Evolutionary conservation across 805 yeast species (phyloP), one percentile per base, ranked within the genome.

Genomic region (Kazachstania martiniae): DNA sequence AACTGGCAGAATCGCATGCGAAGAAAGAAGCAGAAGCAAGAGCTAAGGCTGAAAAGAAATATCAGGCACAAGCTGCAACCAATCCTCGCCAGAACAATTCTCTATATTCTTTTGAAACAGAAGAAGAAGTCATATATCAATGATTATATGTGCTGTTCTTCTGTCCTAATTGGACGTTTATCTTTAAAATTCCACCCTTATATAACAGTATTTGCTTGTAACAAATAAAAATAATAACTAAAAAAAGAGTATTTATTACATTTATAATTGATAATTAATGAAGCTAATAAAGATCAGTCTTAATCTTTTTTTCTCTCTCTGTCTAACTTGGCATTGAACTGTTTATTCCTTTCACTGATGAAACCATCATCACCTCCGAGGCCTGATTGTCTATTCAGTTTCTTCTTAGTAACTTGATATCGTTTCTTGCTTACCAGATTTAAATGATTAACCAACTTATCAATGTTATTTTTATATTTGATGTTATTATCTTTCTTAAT

Each of bases 61-160:
- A n/a, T n/a, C n/a, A n/a, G n/a, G n/a, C n/a, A n/a, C n/a, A n/a
- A n/a, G n/a, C n/a, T n/a, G n/a, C n/a, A n/a, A n/a, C n/a, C n/a
- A n/a, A n/a, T n/a, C n/a, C n/a, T n/a, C n/a, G n/a, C n/a, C n/a
- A n/a, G n/a, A 13, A 32, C 24, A 14, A 36, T 27, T 34, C 37
- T 12, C 12, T 28, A 10, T 39, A 36, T 14, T 33, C 37, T 14
- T 23, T 32, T 14, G 34, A 25, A 76, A 81, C 16, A 76, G 77
- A 42, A 57, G 68, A 25, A 84, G 86, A 1, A 83, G 74, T 24
- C 64, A 17, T 28, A 5, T 38, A 32, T 26, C 21, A 31, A 29
- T 35, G 23, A 18, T n/a, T n/a, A n/a, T n/a, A n/a, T n/a, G n/a
- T n/a, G n/a, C n/a, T n/a, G n/a, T n/a, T n/a, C n/a, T n/a, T n/a